Evolutionary conservation across 805 yeast species (phyloP).

Genomic region (Candida incommunis): DNA sequence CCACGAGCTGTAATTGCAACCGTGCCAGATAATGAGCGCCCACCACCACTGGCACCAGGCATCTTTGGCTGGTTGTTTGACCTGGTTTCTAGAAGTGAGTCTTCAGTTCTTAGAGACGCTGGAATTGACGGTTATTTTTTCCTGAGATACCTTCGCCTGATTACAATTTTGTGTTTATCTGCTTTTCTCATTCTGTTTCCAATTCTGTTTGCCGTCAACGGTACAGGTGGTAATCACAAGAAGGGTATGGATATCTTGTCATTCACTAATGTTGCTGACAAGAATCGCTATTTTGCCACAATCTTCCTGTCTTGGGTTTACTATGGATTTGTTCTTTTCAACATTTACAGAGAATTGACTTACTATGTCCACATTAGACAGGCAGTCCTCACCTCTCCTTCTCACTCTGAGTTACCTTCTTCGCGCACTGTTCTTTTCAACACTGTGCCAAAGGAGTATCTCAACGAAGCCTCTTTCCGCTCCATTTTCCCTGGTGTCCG

Average conservation of each 20-base stretch:
- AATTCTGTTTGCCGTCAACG: conserved; percentile 73
- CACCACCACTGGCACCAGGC: conserved; percentile 61
- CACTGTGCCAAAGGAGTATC: conserved; percentile 61
- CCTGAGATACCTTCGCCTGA: conserved; percentile 54
- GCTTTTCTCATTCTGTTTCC: conserved; percentile 45
- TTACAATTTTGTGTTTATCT: conserved; percentile 38
- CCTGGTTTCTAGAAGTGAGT: conserved; percentile 50
- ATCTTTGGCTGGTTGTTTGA: conserved; percentile 57
- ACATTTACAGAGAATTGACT: conserved; percentile 70
- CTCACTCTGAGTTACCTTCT: conserved; percentile 57
- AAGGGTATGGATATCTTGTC: conserved; percentile 64
- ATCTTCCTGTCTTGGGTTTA: conserved; percentile 69
- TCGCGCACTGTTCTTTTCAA: conserved; percentile 77
- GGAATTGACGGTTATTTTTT: conserved; percentile 94
- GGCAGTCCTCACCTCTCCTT: conserved; percentile 69
- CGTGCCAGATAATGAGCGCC: conserved; percentile 30
- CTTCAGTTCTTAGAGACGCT: conserved; percentile 68
- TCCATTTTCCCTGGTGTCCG: conserved; percentile 74
- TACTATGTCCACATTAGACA: conserved; percentile 65
- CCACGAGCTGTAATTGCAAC: conserved; percentile 62
- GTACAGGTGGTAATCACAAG: conserved; percentile 37
- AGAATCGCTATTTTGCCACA: conserved; percentile 71
- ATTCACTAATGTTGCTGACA: conserved; percentile 53
- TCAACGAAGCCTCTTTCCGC: conserved; percentile 58
- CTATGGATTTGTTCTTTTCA: conserved; percentile 54